phyloP scores from a whole-genome alignment of 1,139 yeast species.

The Arxiozyma slooffiae region DNA sequence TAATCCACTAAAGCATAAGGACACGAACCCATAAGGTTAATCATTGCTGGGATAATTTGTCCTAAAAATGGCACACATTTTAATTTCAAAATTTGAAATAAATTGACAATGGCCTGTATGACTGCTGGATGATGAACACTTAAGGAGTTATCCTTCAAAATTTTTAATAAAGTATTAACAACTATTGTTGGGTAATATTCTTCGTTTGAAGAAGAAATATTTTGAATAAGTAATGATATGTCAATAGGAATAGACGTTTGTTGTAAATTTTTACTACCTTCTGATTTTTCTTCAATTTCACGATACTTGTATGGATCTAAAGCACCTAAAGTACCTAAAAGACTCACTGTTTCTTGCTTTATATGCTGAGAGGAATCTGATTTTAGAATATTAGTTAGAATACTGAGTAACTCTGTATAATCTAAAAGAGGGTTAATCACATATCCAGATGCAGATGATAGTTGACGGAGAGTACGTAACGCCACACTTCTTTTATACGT shows the following conservation, averaged over 20 bases:
- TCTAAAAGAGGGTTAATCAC: conserved; percentile 90
- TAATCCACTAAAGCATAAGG: conserved; percentile 76
- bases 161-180: conserved; percentile 74
- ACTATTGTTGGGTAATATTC: conserved; percentile 96
- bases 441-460: conserved; percentile 86
- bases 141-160: conserved; percentile 75
- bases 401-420: conserved; percentile 78
- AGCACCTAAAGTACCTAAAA: conserved; percentile 91
- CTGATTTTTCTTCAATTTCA: conserved; percentile 67
- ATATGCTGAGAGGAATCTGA: conserved; percentile 69
- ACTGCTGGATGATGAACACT: conserved; percentile 83
- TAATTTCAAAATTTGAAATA: conserved; percentile 78
- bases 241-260: conserved; percentile 88
- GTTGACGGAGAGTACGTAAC: conserved; percentile 72
- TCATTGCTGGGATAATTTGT: conserved; percentile 80
- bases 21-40: conserved; percentile 76
- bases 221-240: conserved; percentile 82
- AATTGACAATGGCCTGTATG: conserved; percentile 87
- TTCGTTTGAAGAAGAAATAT: conserved; percentile 87
- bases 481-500: conserved; percentile 85
- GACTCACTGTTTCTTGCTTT: conserved; percentile 78
- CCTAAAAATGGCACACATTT: conserved; percentile 83
- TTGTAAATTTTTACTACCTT: conserved; percentile 60
- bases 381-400: conserved; percentile 69
- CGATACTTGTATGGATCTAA: conserved; percentile 92